Conservation (phyloP, 2,329 filamentous ascomycete genomes). For the Alternaria burnsii region DNA sequence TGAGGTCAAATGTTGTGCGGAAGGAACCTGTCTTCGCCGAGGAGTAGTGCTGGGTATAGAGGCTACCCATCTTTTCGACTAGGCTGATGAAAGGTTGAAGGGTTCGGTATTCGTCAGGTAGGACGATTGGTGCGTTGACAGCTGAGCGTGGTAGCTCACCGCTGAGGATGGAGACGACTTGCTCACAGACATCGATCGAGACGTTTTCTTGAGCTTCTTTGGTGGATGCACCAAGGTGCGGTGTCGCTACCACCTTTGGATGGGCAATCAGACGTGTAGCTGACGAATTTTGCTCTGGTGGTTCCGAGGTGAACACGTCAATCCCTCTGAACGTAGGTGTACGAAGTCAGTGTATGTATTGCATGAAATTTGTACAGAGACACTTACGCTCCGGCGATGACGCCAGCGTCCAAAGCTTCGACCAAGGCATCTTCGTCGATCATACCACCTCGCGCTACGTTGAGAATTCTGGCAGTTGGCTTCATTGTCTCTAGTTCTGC, state of each 20-base stretch:
- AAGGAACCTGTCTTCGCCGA: conserved; percentile 54
- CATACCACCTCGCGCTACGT: conserved; percentile 81
- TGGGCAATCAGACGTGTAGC: conserved; percentile 72
- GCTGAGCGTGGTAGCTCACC: conserved; percentile 78
- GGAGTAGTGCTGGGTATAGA: conserved; percentile 80
- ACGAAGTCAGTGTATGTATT: too few species aligned
- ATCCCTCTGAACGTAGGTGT: conserved; percentile 58
- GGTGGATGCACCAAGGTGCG: conserved; percentile 81
- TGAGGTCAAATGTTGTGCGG: conserved; percentile 76
- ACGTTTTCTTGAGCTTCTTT: conserved; percentile 87
- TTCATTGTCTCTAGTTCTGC: conserved; percentile 76
- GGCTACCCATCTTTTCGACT: conserved; percentile 78
- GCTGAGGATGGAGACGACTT: conserved; percentile 76
- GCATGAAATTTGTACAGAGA: too few species aligned
- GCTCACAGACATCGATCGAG: conserved; percentile 81
- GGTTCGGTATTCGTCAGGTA: conserved; percentile 81
- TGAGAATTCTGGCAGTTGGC: conserved; percentile 74
- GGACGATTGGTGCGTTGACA: conserved; percentile 82
- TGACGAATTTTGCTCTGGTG: conserved; percentile 66
- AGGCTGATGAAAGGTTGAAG: conserved; percentile 79
- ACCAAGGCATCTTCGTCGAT: conserved; percentile 79
- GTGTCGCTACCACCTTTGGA: conserved; percentile 77
- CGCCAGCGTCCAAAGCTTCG: conserved; percentile 72
- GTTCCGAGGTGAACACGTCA: conserved; percentile 82
- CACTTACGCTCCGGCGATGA: conserved; percentile 71